A percentile compares a stretch with the other conserved stretches of the same genome.
phyloP scores from a whole-genome alignment of 1,284 basidiomycete species.

The Puccinia novopanici region DNA sequence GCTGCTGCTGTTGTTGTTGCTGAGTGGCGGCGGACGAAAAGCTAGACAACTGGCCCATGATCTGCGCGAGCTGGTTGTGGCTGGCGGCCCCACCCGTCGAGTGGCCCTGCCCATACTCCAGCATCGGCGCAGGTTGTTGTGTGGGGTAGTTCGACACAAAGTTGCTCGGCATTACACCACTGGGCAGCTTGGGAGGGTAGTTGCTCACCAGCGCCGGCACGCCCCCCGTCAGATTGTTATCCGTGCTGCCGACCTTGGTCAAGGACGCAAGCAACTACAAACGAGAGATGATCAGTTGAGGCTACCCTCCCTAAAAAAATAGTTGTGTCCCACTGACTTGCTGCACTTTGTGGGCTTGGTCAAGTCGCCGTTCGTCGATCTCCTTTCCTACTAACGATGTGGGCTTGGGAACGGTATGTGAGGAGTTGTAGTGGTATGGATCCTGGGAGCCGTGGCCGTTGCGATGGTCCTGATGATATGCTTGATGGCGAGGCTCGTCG shows the following conservation, averaged over 20 bases:
- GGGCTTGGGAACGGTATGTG: constrained; percentile 58
- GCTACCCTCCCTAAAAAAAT: constrained; percentile 19
- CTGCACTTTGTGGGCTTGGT: constrained; percentile 78
- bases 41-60: constrained; percentile 22
- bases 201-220: neutral
- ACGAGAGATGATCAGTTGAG: constrained; percentile 42
- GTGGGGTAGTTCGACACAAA: constrained; percentile 30
- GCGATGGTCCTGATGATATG: neutral
- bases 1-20: no score
- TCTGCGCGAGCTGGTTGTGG: constrained; percentile 6
- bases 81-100: neutral
- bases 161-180: neutral
- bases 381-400: constrained; percentile 56
- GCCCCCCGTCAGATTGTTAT: no score
- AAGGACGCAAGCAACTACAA: constrained; percentile 70
- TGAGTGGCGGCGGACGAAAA: neutral
- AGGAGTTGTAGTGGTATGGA: constrained; percentile 59
- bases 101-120: neutral
- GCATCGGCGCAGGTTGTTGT: neutral
- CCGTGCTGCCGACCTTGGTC: constrained; percentile 67
- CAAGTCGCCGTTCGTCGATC: constrained; percentile 69
- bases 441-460: constrained; percentile 59
- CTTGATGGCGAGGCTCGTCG: neutral
- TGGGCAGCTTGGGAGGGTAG: constrained; percentile 1
- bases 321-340: constrained; percentile 62